Base-by-base conservation (phyloP, 805 yeast genomes). In the Sugiyamaella mastotermitis region DNA sequence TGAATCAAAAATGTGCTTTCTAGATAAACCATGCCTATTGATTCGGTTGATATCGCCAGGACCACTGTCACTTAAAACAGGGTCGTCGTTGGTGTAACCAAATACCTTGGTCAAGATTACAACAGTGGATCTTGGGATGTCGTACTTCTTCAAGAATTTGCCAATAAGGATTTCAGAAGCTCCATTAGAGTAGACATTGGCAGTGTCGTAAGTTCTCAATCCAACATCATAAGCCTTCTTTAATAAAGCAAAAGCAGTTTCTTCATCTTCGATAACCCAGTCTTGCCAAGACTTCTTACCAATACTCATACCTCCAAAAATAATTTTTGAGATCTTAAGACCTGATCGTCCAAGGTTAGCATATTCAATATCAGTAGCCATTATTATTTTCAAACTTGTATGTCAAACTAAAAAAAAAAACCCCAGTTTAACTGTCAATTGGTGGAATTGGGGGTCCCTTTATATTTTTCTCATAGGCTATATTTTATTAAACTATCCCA, bases 71-170 rank as follows among this genome's bases (percentile, higher is more conserved):
- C 15, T 17, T 9, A 66, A 71, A 52, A 78, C 84, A 10, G 33
- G 33, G 14, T 13, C 29, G 45, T 78, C 58, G n/a, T 45, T 48
- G 35, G 62, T 70, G 8, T 56, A 56, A 3, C 61, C 57, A 42
- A 41, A 67, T 3, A 66, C 60, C 38, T 78, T 78, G 20, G 78
- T 58, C 46, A 77, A 42, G 39, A 77, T 76, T 11, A 77, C 78
- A 35, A 76, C 68, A 31, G 64, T 65, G 27, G 71, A 73, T 45
- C 82, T 64, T 5, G 66, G 66, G 47, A 77, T 77, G 25, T 68
- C 58, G 57, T 64, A 75, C 40, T 65, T 61, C 46, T 65, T 64
- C 43, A 77, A 48, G 48, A 74, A 77, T 50, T 74, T 73, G 13
- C 78, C 76, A 10, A 77, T 35, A 3, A 74, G 45, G 4, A 53